Evolutionary conservation across 208 protist genomes (phyloP).

Genomic region (Trypanosoma grayi): DNA sequence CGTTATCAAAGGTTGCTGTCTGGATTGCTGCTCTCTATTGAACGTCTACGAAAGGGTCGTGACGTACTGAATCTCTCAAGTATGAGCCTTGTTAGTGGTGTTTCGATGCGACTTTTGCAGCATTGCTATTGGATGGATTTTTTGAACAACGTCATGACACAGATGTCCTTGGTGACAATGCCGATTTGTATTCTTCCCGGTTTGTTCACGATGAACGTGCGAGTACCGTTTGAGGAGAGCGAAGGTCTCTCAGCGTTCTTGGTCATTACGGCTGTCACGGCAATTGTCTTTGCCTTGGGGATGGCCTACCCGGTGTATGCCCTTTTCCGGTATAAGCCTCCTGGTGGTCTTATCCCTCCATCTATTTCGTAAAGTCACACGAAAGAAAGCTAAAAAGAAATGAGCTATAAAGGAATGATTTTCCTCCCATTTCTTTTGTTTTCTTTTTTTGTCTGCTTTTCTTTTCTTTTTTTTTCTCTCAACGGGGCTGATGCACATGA

Average conservation of each 20-base stretch:
- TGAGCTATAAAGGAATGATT: neutral
- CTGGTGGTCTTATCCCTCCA: constrained; percentile 53
- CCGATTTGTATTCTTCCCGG: constrained; percentile 69
- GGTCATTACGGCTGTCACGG: constrained; percentile 44
- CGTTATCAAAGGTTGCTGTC: constrained; percentile 54
- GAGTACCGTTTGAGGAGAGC: constrained; percentile 49
- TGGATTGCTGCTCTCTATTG: constrained; percentile 46
- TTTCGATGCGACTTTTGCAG: constrained; percentile 65
- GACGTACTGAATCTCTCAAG: constrained; percentile 74
- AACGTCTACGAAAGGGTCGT: constrained; percentile 52
- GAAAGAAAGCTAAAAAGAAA: neutral
- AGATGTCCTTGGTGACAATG: constrained; percentile 77
- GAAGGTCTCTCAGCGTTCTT: constrained; percentile 44
- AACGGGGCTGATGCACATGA: too few relatives aligned
- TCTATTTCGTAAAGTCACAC: constrained; percentile 3
- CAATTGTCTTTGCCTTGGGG: constrained; percentile 39
- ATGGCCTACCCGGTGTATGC: constrained; percentile 37
- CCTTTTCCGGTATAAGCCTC: constrained; percentile 53
- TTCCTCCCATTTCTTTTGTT: neutral
- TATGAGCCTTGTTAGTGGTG: constrained; percentile 81
- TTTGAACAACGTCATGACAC: constrained; percentile 71
- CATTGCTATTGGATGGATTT: constrained; percentile 88
- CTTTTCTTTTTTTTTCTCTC: neutral
- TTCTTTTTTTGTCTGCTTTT: constrained; percentile 6
- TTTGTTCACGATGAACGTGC: constrained; percentile 72